Evolutionary conservation across 164 flowering plant genomes (phyloP), one percentile per base, ranked within the genome.

Genomic region (Chimonanthus salicifolius): DNA sequence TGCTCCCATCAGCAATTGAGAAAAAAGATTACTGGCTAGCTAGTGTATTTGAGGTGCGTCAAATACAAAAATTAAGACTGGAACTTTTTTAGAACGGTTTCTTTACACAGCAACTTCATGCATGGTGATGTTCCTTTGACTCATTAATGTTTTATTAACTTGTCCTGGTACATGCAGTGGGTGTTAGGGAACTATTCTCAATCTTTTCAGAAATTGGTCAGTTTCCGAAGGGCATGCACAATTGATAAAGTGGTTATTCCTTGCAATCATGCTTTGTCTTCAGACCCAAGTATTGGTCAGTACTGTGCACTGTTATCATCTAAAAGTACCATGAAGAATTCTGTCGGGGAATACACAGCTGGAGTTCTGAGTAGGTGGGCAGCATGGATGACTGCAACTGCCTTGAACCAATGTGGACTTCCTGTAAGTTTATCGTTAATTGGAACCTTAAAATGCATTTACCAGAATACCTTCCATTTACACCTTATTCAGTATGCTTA

Each of bases 11-110:
- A 72, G 90, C 99, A 13, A 76, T 79, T 73, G 88, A 89, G 78
- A 90, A 83, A 82, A 88, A 88, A 63, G 97, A 96, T 79, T 78
- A 74, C 78, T 96, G 98, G 98, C 89, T 90, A 62, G 87, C 87
- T 64, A 90, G 98, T 84, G 73, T 90, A 77, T 77, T 90, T 67
- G 91, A 96, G 97, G 99, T 94, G 73, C 62, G 69, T 77, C 44
- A 62, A 71, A 45, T 70, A 43, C 48, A 44, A 62, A 58, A 18
- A 7, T 11, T 69, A 21, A 49, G 51, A 18, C 49, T 70, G 9
- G n/a, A 10, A 21, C 20, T 33, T 66, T 68, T 66, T 50, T 6
- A 21, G 49, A 69, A 43, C 16, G 47, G 3, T 18, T 5, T 20
- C 72, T 75, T 64, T 49, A 21, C 45, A 7, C 3, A 7, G 9